Base-by-base conservation (phyloP, 495 filamentous ascomycete species). In the Melanomma pulvis-pyrius region DNA sequence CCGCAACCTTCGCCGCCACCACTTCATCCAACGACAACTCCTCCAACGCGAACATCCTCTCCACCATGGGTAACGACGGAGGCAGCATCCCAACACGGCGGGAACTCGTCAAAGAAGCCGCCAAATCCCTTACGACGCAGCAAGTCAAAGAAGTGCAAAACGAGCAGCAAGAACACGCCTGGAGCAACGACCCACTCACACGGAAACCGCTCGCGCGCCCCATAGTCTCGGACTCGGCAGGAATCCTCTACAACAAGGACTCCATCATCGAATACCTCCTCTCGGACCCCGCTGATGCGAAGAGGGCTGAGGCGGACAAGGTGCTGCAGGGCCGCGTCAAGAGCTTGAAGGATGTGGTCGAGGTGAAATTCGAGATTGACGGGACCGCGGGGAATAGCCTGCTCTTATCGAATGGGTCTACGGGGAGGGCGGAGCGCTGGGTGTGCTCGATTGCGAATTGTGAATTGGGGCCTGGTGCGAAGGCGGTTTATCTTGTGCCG, bases 211-310 rank as follows among this genome's bases (percentile, higher is more conserved):
- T 98, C 2, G 77, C 84, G 1, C 77, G 83, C 15, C 90, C 92
- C 1, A 81, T 93, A 0, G 93, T 98, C 15, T 93, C 91, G 0
- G 94, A 99, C 77, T 88, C 82, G 30, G 82, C 83, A 3, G 96
- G 94, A 0, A 88, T 88, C 22, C 85, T 99, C 1, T 99, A 96
- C 80, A 98, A 96, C 73, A 98, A 97, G 76, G 92, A 98, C 73
- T 87, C 91, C 0, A 83, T 98, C 46, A 79, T 99, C 41, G 87
- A 91, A 69, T 90, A 87, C 59, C 81, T 99, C 1, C 82, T 97
- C 22, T 86, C 87, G 1, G 55, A 71, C 21, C 79, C 81, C 49
- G 84, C 86, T 58, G 85, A 87, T 77, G 52, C 29, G 53, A 65
- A 44, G 75, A 75, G 79, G 73, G 46, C 80, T 54, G 83, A 91